Conservation (phyloP, 495 filamentous ascomycete genomes). For the Penicillium angulare region DNA sequence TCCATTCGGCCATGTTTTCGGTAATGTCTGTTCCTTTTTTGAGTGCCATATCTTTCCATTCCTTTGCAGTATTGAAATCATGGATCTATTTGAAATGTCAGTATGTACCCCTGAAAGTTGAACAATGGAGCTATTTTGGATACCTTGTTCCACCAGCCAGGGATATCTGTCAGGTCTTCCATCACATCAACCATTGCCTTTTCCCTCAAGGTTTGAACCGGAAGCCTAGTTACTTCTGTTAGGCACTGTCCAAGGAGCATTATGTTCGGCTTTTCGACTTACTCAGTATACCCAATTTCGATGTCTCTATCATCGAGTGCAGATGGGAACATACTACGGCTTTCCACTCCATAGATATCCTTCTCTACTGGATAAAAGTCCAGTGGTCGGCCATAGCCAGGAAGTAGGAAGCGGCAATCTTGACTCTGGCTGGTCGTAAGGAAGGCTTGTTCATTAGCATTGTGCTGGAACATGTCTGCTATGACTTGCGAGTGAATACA, state of each 20-base stretch:
- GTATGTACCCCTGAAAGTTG: neutral
- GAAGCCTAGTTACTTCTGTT: slow-evolving; percentile 18
- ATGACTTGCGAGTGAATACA: too few relatives aligned
- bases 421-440: neutral
- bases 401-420: slow-evolving; percentile 26
- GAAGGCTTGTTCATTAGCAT: slow-evolving; percentile 5
- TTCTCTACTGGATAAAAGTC: slow-evolving; percentile 29
- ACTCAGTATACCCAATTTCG: slow-evolving; percentile 33
- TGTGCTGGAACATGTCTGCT: slow-evolving; percentile 24
- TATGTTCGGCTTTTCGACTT: slow-evolving; percentile 3
- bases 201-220: slow-evolving; percentile 41
- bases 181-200: slow-evolving; percentile 35
- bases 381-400: slow-evolving; percentile 43
- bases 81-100: slow-evolving; percentile 26
- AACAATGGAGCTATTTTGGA: neutral
- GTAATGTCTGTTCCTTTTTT: slow-evolving; percentile 35
- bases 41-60: slow-evolving; percentile 40
- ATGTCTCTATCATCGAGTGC: slow-evolving; percentile 35
- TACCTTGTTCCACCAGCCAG: slow-evolving; percentile 54
- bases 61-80: slow-evolving; percentile 35
- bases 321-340: slow-evolving; percentile 31
- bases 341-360: slow-evolving; percentile 29
- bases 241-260: neutral
- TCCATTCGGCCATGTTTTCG: slow-evolving; percentile 49
- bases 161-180: slow-evolving; percentile 46